Evolutionary conservation across 2,329 filamentous ascomycete genomes (phyloP).

Genomic region (Rhexocercosporidium sp.): DNA sequence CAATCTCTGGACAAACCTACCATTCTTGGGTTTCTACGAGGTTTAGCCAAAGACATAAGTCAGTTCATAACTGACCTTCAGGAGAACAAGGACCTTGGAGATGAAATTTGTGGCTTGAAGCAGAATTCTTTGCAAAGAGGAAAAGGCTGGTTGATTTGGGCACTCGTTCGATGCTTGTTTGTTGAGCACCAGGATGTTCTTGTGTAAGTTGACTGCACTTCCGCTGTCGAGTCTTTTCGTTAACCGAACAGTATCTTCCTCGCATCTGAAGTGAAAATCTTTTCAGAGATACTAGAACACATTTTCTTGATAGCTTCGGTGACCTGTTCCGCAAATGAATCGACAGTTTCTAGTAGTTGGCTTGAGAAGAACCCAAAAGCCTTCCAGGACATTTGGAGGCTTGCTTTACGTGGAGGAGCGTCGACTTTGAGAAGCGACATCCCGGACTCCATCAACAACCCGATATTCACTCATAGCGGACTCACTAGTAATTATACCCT

Average conservation of each 20-base stretch:
- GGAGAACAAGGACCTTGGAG: conserved; percentile 5
- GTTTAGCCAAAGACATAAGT: conserved; percentile 24
- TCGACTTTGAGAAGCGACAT: conserved; percentile 3
- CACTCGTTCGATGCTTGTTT: conserved; percentile 33
- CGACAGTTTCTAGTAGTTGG: conserved; percentile 12
- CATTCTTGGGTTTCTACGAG: conserved; percentile 27
- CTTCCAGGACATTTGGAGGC: conserved; percentile 36
- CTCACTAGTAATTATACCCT: conserved; percentile 32
- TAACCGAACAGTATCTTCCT: conserved; percentile 32
- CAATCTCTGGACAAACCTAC: conserved; percentile 16
- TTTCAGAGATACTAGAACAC: conserved; percentile 33
- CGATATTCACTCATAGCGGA: conserved; percentile 32
- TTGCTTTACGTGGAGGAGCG: conserved; percentile 24
- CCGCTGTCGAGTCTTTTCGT: background rate
- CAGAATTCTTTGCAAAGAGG: conserved; percentile 25
- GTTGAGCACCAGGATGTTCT: conserved; percentile 38
- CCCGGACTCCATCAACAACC: conserved; percentile 20
- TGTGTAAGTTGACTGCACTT: conserved; percentile 28
- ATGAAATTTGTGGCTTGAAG: conserved; percentile 15
- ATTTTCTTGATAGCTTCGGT: conserved; percentile 39
- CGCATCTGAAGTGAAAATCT: conserved; percentile 21
- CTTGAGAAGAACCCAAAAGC: conserved; percentile 24
- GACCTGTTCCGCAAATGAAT: conserved; percentile 4
- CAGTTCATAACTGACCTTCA: conserved; percentile 20
- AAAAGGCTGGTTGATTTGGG: conserved; percentile 33